These are phyloP conservation scores for Coemansia sp. DNA, from an alignment of 192 early-diverging fungal genomes.

Conservation along the genomic window DNA sequence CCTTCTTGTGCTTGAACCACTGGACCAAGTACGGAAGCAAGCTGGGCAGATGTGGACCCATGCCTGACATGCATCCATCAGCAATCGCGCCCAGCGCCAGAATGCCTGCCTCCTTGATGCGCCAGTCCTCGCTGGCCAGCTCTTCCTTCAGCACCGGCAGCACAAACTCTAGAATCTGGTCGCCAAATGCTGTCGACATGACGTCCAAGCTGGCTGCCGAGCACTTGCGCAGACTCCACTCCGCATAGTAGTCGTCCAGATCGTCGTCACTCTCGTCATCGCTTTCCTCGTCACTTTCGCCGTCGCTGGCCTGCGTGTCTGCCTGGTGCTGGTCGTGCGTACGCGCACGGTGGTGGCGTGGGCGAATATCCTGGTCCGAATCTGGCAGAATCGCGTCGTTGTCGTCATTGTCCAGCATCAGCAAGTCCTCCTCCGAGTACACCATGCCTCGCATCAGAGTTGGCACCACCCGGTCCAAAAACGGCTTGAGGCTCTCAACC, in stretches of 20 bases:
- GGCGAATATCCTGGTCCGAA: constrained; percentile 89
- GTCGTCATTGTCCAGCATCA: constrained; percentile 72
- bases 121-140: constrained; percentile 84
- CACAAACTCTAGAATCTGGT: constrained; percentile 78
- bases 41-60: constrained; percentile 84
- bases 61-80: constrained; percentile 88
- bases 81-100: constrained; percentile 97
- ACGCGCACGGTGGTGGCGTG: constrained; percentile 84
- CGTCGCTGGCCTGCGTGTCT: constrained; percentile 38
- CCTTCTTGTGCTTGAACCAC: constrained; percentile 78
- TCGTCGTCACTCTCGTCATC: constrained; percentile 86
- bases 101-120: constrained; percentile 89
- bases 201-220: constrained; percentile 95
- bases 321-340: constrained; percentile 68
- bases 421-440: constrained; percentile 89
- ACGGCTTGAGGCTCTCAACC: constrained; percentile 66
- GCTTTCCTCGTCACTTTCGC: constrained; percentile 71
- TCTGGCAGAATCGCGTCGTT: constrained; percentile 89
- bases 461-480: constrained; percentile 77
- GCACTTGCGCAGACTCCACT: constrained; percentile 99
- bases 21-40: constrained; percentile 83
- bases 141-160: constrained; percentile 82
- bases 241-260: constrained; percentile 77
- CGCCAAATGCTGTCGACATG: constrained; percentile 82
- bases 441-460: constrained; percentile 94